Evolutionary conservation across 1,284 basidiomycete genomes (phyloP), one percentile per base, ranked within the genome.

Genomic region (Rhodotorula sp.): DNA sequence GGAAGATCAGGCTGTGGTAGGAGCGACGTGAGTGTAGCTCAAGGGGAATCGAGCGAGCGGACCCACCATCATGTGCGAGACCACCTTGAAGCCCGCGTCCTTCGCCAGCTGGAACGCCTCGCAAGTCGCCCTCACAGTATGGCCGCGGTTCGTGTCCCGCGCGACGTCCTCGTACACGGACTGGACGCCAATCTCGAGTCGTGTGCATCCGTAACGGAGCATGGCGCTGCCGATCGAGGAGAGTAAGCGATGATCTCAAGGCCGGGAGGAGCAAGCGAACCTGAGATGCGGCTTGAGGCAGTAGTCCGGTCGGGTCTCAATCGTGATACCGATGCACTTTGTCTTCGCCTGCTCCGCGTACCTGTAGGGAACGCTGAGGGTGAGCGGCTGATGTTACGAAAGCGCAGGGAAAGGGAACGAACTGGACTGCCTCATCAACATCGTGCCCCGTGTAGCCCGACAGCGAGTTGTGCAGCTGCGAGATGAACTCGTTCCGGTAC

Each of bases 121-220:
- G 69, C 91, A 89, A 64, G 98, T 95, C 11, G 96, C 94, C 70
- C 94, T 92, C 62, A 99, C 95, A 31, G 96, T 99, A 82, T 99
- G 96, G 4, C 82, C 82, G 59, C 96, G 89, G 80, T 99, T 99
- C 22, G 95, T 98, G 80, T 99, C 96, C 65, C 95, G 87, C 15
- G 95, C 95, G 13, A 99, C 96, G 78, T 99, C 95, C 83, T 99
- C 95, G 81, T 99, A 99, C 3, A 99, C 95, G 24, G 93, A 96
- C 81, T 99, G 95, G 1, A 99, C 95, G 60, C 95, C 95, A 62
- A 99, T 97, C 81, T 99, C 95, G 46, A 99, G 87, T 15, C 95
- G 89, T 0, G 95, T 99, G 81, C 95, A 99, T 37, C 95, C 95
- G 78, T 99, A 99, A 20, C 96, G 88, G 64, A 99, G 88, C 96